phyloP scores from a whole-genome alignment of 768 basidiomycete genomes.

The Ramaria rubella region DNA sequence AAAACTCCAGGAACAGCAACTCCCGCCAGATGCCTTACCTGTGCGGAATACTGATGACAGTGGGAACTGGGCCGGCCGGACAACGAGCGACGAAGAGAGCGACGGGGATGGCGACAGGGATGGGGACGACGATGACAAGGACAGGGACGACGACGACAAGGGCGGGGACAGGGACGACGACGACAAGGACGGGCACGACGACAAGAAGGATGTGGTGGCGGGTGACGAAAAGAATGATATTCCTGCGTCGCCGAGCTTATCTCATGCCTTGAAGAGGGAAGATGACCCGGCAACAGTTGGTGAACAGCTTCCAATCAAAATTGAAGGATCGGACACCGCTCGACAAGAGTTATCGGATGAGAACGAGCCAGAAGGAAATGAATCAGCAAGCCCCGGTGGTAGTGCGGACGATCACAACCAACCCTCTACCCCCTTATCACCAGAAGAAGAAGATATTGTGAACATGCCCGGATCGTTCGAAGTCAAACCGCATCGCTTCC shows the following conservation, averaged over 20 bases:
- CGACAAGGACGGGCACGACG: neutral
- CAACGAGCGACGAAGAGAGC: neutral
- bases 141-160: neutral
- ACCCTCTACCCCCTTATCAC: neutral
- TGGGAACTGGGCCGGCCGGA: neutral
- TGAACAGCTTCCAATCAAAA: too few relatives aligned
- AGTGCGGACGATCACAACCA: neutral
- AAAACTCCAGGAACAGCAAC: neutral
- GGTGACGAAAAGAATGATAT: too few relatives aligned
- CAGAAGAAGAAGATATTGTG: neutral
- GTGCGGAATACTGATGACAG: neutral
- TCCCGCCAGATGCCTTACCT: neutral
- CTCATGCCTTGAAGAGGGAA: too few relatives aligned
- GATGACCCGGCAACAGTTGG: too few relatives aligned
- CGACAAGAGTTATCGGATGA: too few relatives aligned
- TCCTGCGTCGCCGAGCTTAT: too few relatives aligned
- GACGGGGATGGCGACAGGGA: neutral
- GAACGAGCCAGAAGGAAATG: too few relatives aligned
- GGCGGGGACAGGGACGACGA: neutral
- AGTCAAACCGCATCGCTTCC: too few relatives aligned
- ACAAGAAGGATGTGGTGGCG: neutral
- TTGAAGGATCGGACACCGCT: too few relatives aligned
- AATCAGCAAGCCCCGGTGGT: too few relatives aligned
- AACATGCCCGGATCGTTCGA: slow-evolving; percentile 5
- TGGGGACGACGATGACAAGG: neutral